phyloP scores from a whole-genome alignment of 2,329 filamentous ascomycete species.

The Colletotrichum truncatum region DNA sequence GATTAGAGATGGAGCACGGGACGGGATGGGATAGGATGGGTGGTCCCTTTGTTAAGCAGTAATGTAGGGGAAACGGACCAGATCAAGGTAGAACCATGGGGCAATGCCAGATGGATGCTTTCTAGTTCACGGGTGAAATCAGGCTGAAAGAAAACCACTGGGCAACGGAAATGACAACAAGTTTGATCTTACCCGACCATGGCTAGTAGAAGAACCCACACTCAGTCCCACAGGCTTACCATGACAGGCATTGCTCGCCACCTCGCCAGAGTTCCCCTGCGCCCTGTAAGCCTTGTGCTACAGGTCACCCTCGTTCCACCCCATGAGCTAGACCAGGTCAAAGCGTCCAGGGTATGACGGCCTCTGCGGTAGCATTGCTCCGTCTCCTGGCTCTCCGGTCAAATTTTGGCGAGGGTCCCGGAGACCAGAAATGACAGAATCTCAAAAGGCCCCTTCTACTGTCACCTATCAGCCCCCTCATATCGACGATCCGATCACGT shows the following conservation, averaged over 20 bases:
- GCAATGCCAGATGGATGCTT: neutral
- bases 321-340: neutral
- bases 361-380: neutral
- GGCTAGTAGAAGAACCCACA: neutral
- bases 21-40: neutral
- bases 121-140: neutral
- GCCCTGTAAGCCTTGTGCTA: neutral
- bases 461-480: neutral
- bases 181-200: neutral
- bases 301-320: neutral
- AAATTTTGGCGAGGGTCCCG: neutral
- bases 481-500: neutral
- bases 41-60: neutral
- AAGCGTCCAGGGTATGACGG: neutral
- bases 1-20: neutral
- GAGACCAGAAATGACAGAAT: neutral
- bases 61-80: no score
- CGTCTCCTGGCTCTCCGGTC: neutral
- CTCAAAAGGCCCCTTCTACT: neutral
- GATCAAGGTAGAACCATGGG: no score
- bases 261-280: neutral
- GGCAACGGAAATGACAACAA: neutral
- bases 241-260: neutral
- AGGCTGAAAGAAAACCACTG: neutral
- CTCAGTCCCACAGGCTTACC: neutral